These are phyloP conservation scores for Trametes hirsuta DNA, from an alignment of 1,284 basidiomycete genomes.

Conservation along the genomic window DNA sequence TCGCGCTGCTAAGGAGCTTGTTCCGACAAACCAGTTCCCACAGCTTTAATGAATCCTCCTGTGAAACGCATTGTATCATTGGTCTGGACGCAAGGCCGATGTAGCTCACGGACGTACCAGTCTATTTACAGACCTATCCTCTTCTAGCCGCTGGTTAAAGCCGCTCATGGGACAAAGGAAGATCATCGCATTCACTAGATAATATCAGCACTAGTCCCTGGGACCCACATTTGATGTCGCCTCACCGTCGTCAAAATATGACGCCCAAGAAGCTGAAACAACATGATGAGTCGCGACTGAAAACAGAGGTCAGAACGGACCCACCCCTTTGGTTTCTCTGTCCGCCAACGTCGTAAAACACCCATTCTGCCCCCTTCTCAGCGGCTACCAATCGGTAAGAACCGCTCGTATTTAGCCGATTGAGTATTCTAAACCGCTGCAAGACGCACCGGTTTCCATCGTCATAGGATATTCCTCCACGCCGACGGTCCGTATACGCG, in stretches of 20 bases:
- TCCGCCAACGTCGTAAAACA: slow-evolving; percentile 67
- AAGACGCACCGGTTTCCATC: slow-evolving; percentile 47
- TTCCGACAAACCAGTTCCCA: slow-evolving; percentile 63
- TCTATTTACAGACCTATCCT: slow-evolving; percentile 57
- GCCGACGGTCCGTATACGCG: slow-evolving; percentile 64
- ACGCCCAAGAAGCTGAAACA: slow-evolving; percentile 51
- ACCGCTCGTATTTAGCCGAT: background rate
- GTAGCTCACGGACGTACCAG: slow-evolving; percentile 41
- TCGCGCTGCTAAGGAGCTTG: slow-evolving; percentile 52
- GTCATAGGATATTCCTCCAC: slow-evolving; percentile 63
- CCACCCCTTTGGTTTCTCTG: slow-evolving; percentile 56
- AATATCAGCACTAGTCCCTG: background rate
- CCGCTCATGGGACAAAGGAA: slow-evolving; percentile 66
- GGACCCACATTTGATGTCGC: background rate
- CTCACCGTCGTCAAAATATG: slow-evolving; percentile 66
- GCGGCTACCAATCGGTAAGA: slow-evolving; percentile 6
- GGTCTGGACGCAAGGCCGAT: too few relatives aligned
- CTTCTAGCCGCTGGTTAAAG: slow-evolving; percentile 61
- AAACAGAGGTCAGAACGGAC: slow-evolving; percentile 1
- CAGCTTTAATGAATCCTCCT: slow-evolving; percentile 59
- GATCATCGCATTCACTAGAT: slow-evolving; percentile 56
- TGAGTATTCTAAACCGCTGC: background rate
- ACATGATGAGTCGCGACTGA: slow-evolving; percentile 30
- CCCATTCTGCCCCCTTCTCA: slow-evolving; percentile 53
- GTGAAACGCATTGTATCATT: background rate